phyloP scores from a whole-genome alignment of 441 rosid species.

The Kokia cookei region DNA sequence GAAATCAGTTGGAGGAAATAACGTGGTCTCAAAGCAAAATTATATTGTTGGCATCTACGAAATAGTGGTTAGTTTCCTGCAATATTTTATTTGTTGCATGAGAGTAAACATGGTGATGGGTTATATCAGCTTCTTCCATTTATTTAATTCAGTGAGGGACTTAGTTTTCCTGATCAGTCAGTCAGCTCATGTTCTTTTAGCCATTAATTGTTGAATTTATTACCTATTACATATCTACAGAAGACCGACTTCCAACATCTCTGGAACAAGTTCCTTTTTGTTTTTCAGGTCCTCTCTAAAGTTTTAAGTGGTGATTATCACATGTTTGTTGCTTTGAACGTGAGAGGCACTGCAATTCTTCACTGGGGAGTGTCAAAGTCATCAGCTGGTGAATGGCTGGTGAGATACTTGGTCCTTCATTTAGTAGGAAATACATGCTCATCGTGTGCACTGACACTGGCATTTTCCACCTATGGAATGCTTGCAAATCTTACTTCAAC shows the following conservation, averaged over 20 bases:
- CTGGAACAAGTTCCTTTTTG: neutral
- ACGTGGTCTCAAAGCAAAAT: slow-evolving; percentile 37
- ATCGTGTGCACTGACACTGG: neutral
- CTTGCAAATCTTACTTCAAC: neutral
- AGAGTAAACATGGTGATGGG: neutral
- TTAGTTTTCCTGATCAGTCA: neutral
- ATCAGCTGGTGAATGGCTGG: slow-evolving; percentile 58
- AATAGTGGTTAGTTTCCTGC: slow-evolving; percentile 40
- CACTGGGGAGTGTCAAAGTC: slow-evolving; percentile 63
- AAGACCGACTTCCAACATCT: neutral
- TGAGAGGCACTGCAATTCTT: slow-evolving; percentile 47
- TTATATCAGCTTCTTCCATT: neutral
- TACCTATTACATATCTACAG: neutral
- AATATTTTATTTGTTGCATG: slow-evolving; percentile 5
- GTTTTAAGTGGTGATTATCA: slow-evolving; percentile 32
- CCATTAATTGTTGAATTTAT: neutral
- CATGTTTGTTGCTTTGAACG: slow-evolving; percentile 44
- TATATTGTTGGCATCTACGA: slow-evolving; percentile 35
- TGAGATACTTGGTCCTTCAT: slow-evolving; percentile 23
- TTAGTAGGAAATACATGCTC: neutral
- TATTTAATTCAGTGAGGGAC: neutral
- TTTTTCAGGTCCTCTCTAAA: slow-evolving; percentile 39
- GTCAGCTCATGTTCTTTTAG: neutral
- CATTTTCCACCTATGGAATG: neutral
- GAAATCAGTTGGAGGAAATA: slow-evolving; percentile 38